phyloP scores from a whole-genome alignment of 306 rosid genomes.

The Oxytropis ochrocephala region DNA sequence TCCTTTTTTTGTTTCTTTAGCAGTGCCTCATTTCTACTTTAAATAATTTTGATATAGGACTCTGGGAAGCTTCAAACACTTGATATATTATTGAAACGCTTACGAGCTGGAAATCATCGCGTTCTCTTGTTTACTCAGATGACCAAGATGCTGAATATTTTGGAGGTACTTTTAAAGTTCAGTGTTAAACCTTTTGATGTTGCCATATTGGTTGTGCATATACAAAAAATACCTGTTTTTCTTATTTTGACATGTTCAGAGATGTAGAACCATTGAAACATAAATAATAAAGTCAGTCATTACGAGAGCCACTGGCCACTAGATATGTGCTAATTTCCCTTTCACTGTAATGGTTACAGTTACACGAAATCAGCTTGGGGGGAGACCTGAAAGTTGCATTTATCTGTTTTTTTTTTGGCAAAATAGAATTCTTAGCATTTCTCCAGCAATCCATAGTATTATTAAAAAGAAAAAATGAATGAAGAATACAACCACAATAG shows the following conservation, averaged over 20 bases:
- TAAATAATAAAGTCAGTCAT: neutral
- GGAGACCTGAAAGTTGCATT: neutral
- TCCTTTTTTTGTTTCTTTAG: neutral
- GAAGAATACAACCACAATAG: no score
- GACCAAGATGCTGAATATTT: conserved; percentile 98
- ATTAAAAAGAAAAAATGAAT: no score
- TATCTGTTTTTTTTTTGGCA: neutral
- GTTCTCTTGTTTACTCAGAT: conserved; percentile 97
- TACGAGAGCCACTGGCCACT: neutral
- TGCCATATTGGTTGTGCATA: neutral
- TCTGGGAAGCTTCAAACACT: conserved; percentile 99
- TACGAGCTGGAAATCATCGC: conserved; percentile 89
- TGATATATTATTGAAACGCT: conserved; percentile 88
- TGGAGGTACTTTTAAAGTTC: conserved; percentile 59
- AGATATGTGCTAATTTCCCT: neutral
- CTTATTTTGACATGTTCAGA: conserved; percentile 1
- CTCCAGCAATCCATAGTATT: no score
- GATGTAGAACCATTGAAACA: neutral
- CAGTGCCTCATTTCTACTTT: conserved; percentile 3
- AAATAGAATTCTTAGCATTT: no score
- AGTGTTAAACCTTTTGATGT: conserved; percentile 15
- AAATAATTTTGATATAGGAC: conserved; percentile 52
- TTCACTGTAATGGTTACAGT: neutral
- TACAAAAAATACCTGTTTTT: neutral
- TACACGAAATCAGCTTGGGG: neutral